Evolutionary conservation across 257 asterid genomes (phyloP), one percentile per base, ranked within the genome.

Genomic region (Scutellaria minor): DNA sequence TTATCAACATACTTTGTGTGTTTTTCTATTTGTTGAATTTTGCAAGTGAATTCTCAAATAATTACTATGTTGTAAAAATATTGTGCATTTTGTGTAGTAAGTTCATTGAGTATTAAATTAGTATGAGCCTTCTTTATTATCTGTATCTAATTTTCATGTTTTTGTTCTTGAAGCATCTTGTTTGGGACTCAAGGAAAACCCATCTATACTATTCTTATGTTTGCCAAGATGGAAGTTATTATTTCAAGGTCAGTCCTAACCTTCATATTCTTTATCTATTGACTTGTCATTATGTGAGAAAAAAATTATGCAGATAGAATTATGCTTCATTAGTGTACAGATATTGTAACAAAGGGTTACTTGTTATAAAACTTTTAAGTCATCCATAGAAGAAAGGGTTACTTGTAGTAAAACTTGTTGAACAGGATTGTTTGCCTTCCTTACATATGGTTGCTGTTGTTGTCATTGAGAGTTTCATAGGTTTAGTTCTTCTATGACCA

Each of bases 151-250:
- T 44, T 63, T 18, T 12, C 54, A 40, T 75, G 57, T 46, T 48
- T 72, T 69, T 62, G 60, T 73, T 53, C 56, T 62, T 82, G 77
- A 89, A 92, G 98, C 72, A 71, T 81, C 52, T 65, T 59, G 89
- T 83, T 59, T 90, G 95, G 97, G 89, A 88, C 59, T 80, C 84
- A 3, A 86, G 91, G 53, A 90, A 83, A 71, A 80, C 93, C 15
- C 83, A 85, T 82, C 68, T 76, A 41, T 92, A 88, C 64, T 75
- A 85, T 73, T 90, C 89, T 69, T 44, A 87, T 60, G 70, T 83
- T 75, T 60, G 66, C 61, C 50, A 12, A 15, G 84, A 90, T 64
- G 90, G 88, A 78, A 84, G 87, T 64, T 82, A 75, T 70, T 44
- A 65, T 79, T 86, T 92, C 66, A 83, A 88, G 97, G 98, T 90